phyloP scores from a whole-genome alignment of 768 basidiomycete genomes.

The Mycena amicta region DNA sequence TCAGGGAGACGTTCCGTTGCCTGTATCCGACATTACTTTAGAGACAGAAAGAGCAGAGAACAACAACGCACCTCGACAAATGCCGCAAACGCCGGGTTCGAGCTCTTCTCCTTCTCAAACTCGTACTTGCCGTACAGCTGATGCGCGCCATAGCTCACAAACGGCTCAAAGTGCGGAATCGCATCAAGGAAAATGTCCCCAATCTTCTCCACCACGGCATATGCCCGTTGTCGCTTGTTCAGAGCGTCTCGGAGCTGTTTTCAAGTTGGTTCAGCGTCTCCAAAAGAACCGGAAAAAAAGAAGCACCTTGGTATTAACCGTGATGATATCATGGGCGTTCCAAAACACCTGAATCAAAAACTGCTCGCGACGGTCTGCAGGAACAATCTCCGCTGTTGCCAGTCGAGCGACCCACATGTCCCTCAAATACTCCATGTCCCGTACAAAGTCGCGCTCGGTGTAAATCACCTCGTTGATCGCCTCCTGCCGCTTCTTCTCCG shows the following conservation, averaged over 20 bases:
- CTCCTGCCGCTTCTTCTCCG: constrained; percentile 95
- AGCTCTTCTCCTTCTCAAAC: constrained; percentile 97
- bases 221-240: constrained; percentile 93
- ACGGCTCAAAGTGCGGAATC: constrained; percentile 88
- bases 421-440: constrained; percentile 96
- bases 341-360: constrained; percentile 96
- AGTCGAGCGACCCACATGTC: constrained; percentile 96
- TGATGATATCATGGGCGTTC: constrained; percentile 94
- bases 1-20: constrained; percentile 90
- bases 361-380: constrained; percentile 71
- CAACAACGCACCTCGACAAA: constrained; percentile 93
- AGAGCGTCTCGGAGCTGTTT: constrained; percentile 84
- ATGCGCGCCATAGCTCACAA: constrained; percentile 94
- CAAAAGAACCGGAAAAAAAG: not conserved
- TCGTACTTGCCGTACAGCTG: constrained; percentile 98
- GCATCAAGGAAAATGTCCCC: constrained; percentile 89
- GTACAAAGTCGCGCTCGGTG: constrained; percentile 96
- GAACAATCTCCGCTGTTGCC: constrained; percentile 74
- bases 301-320: constrained; percentile 66
- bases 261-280: not conserved
- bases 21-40: too few species aligned
- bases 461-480: constrained; percentile 96
- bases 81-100: constrained; percentile 88
- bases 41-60: too few species aligned
- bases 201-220: constrained; percentile 89